These are phyloP conservation scores for Nitzschia inconspicua DNA, from an alignment of 108 stramenopile species.

Conservation along the genomic window DNA sequence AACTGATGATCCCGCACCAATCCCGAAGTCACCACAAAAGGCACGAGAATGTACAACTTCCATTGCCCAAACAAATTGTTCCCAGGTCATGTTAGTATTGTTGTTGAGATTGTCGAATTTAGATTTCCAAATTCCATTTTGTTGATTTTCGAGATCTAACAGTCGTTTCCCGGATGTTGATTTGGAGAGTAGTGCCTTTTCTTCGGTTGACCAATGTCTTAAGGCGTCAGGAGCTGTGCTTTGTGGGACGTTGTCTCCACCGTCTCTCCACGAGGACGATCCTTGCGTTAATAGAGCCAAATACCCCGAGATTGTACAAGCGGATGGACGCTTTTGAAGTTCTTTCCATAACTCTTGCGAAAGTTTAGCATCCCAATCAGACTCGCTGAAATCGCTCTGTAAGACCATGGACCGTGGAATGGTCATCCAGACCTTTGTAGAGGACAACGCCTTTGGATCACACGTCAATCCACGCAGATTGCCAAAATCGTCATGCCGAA, in stretches of 20 bases:
- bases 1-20: not conserved
- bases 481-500: slow-evolving; percentile 45
- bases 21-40: slow-evolving; percentile 33
- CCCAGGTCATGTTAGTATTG: slow-evolving; percentile 41
- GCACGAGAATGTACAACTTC: slow-evolving; percentile 79
- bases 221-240: slow-evolving; percentile 68
- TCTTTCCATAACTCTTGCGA: slow-evolving; percentile 60
- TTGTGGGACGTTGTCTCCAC: slow-evolving; percentile 30
- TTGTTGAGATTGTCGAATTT: slow-evolving; percentile 42
- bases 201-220: slow-evolving; percentile 64
- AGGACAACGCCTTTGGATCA: too few relatives aligned
- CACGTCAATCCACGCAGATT: slow-evolving; percentile 53
- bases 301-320: slow-evolving; percentile 50
- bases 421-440: slow-evolving; percentile 10
- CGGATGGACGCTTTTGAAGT: slow-evolving; percentile 29
- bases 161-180: slow-evolving; percentile 44
- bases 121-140: slow-evolving; percentile 49
- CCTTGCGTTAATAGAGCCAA: slow-evolving; percentile 9
- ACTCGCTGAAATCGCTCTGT: slow-evolving; percentile 34
- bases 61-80: slow-evolving; percentile 78
- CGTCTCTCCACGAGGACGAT: not conserved
- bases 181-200: slow-evolving; percentile 35
- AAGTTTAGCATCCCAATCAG: slow-evolving; percentile 62
- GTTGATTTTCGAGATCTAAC: slow-evolving; percentile 37
- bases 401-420: slow-evolving; percentile 48